Evolutionary conservation across 805 yeast genomes (phyloP), one percentile per base, ranked within the genome.

Genomic region (fission yeast (Schizosaccharomyces pombe)): DNA sequence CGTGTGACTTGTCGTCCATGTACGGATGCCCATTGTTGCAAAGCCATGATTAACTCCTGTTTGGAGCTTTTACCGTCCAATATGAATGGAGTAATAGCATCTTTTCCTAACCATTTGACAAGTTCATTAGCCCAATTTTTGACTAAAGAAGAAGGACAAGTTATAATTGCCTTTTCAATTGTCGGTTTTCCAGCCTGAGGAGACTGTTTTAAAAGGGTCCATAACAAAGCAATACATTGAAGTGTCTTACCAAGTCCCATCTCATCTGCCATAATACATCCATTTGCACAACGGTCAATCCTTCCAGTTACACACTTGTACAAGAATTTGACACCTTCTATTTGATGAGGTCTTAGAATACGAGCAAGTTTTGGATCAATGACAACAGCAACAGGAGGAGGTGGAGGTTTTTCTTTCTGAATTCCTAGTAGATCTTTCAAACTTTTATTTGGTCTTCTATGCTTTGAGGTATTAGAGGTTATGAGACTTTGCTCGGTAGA

Each of bases 201-300:
- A 6, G 94, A 80, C 64, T 89, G 98, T 57, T 76, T 77, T 52
- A 89, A 70, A 52, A 89, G 65, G 0, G 96, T 89, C 97, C 97
- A 89, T 83, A 87, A 74, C 32, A 89, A 70, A 0, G 95, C 73
- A 33, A 89, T 74, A 65, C 97, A 89, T 64, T 85, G 95, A 28
- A 85, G 70, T 0, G 95, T 85, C 63, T 85, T 85, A 28, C 95
- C 95, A 40, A 85, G 70, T 3, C 95, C 96, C 96, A 86, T 86
- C 65, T 84, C 96, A 68, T 86, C 96, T 0, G 96, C 96, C 97
- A 89, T 89, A 53, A 89, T 89, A 63, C 96, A 89, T 2, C 98
- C 98, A 62, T 82, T 78, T 0, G 96, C 96, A 33, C 81, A 72
- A 19, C 30, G 28, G 26, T 43, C 49, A 6, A 43, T 12, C 4